Percentiles rank a stretch among this genome's conserved stretches.
Evolutionary conservation across 148 eudicot genomes (phyloP).

Genomic region (Dianthus caryophyllus): DNA sequence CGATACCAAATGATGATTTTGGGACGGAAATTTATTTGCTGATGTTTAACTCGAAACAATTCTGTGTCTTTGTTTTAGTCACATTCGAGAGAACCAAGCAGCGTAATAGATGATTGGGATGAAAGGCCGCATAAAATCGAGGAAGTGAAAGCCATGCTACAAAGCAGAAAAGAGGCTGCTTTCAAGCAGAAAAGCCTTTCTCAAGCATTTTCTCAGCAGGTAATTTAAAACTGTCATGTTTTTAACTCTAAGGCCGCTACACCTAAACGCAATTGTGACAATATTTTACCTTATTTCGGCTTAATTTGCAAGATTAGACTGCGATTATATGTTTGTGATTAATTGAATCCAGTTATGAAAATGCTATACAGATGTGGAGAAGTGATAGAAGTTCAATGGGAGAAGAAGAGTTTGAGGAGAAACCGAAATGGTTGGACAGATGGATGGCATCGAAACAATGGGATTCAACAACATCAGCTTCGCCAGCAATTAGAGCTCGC

Average conservation of each 20-base stretch:
- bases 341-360: too few species aligned
- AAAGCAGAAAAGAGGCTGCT: slow-evolving; percentile 55
- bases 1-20: too few species aligned
- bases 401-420: slow-evolving; percentile 51
- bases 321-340: too few species aligned
- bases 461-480: slow-evolving; percentile 30
- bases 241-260: too few species aligned
- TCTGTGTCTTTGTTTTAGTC: slow-evolving; percentile 15
- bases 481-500: slow-evolving; percentile 39
- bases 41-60: too few species aligned
- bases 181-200: slow-evolving; percentile 53
- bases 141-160: slow-evolving; percentile 75
- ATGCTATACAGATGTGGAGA: slow-evolving; percentile 43
- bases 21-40: too few species aligned
- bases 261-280: too few species aligned
- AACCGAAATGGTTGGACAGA: slow-evolving; percentile 49
- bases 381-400: slow-evolving; percentile 57
- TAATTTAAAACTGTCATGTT: not conserved
- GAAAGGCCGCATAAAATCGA: slow-evolving; percentile 68
- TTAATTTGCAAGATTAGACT: too few species aligned
- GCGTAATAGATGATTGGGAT: slow-evolving; percentile 73
- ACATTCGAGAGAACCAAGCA: slow-evolving; percentile 67
- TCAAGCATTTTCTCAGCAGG: slow-evolving; percentile 74
- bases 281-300: too few species aligned
- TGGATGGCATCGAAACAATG: slow-evolving; percentile 62